These are phyloP conservation scores for Trebouxia sp. DNA, from an alignment of 139 green algal species.

Conservation along the genomic window DNA sequence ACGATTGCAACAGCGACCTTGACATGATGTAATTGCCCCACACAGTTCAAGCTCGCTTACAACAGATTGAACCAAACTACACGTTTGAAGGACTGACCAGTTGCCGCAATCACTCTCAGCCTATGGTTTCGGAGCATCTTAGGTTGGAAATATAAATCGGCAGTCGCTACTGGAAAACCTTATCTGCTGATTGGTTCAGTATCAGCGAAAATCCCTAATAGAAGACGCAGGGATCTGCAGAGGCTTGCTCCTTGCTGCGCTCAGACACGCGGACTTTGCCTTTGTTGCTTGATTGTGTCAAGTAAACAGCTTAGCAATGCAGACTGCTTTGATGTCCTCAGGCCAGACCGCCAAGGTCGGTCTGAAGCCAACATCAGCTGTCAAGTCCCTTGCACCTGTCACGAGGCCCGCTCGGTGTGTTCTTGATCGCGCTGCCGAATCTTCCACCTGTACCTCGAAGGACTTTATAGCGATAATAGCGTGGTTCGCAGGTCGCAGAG, in stretches of 20 bases:
- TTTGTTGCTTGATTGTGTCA: no score
- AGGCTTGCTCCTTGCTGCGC: neutral
- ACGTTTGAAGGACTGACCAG: no score
- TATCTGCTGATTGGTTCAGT: constrained; percentile 27
- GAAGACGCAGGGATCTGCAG: neutral
- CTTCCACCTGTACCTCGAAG: neutral
- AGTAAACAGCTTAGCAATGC: neutral
- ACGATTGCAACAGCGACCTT: no score
- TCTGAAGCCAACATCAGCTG: constrained; percentile 15
- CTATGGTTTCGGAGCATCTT: neutral
- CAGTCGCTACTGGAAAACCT: constrained; percentile 1
- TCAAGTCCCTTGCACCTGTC: neutral
- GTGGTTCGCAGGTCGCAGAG: neutral
- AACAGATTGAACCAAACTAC: no score
- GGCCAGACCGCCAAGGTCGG: constrained; percentile 11
- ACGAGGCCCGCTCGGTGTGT: neutral
- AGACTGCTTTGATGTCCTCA: neutral
- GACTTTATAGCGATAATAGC: neutral
- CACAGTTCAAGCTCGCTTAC: no score
- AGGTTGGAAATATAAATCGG: no score
- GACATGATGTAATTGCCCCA: no score
- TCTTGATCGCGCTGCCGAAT: no score
- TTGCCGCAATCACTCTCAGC: no score
- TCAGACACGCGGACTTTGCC: neutral
- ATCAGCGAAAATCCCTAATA: constrained; percentile 24